Percentiles rank a stretch among this genome's conserved stretches.
phyloP scores from a whole-genome alignment of 257 asterid genomes.

The Solanum raphanifolium region DNA sequence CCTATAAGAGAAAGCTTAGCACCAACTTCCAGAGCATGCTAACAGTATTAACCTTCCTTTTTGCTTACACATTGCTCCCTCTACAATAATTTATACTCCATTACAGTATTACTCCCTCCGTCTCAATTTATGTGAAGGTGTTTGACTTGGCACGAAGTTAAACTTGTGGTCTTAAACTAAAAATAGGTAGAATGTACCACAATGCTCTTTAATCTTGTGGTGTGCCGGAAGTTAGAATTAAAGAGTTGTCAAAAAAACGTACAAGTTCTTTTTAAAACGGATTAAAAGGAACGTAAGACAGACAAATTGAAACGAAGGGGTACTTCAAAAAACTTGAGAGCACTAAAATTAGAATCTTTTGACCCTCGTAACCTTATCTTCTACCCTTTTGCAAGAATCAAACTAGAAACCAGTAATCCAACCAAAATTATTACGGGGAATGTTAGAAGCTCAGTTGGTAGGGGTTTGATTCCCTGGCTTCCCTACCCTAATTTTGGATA shows the following conservation, averaged over 20 bases:
- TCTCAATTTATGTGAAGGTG: neutral
- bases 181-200: no score
- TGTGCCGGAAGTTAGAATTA: neutral
- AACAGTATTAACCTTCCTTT: neutral
- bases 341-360: neutral
- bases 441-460: neutral
- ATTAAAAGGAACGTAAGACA: neutral
- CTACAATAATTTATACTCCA: neutral
- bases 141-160: neutral
- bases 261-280: neutral
- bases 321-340: neutral
- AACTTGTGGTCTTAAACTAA: neutral
- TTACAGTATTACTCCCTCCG: neutral
- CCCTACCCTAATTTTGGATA: neutral
- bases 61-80: neutral
- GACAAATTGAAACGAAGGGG: neutral
- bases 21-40: conserved; percentile 2
- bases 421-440: neutral
- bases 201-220: neutral
- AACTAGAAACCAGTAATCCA: neutral
- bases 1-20: conserved; percentile 35
- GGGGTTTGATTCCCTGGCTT: neutral
- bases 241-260: neutral
- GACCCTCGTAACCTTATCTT: neutral
- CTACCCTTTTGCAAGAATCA: neutral